Evolutionary conservation across 352 stramenopile genomes (phyloP), one percentile per base, ranked within the genome.

Genomic region (Peronospora belbahrii): DNA sequence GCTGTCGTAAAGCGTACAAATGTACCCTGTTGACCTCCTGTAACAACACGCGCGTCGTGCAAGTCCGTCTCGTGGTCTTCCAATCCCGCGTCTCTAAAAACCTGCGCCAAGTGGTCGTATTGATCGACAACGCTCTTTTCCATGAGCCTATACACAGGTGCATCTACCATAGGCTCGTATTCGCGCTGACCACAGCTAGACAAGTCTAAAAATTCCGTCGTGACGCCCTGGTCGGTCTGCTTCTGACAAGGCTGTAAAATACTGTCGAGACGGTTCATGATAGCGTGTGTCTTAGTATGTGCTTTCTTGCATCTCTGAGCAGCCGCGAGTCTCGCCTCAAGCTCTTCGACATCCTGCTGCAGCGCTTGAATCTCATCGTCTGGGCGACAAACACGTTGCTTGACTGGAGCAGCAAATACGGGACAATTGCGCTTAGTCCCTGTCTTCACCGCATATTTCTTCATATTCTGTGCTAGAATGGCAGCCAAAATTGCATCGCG

Each of bases 1-100:
- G 62, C 46, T 3, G 46, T 62, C 27, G 55, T 42, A 46, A 67
- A 71, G 14, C 50, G 59, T 33, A 71, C 42, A n/a, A 62, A 67
- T 13, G 62, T 48, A n/a, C 62, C 53, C n/a, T 60, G 42, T 11
- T 54, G 31, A 4, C 34, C 42, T 4, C 42, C 41, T 1, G 48
- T 56, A 18, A 67, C 53, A 13, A 71, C 62, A 2, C 18, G 34
- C 7, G 45, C 50, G 18, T 59, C 48, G 15, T 35, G 31, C 2
- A 48, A 39, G 36, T 65, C 48, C 13, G 33, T 56, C 36, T 48
- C 48, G 23, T 10, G 47, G 6, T 58, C 43, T 7, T 44, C 25
- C 7, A 71, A 53, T 17, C 58, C 62, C 3, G 59, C 62, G n/a
- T 56, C 42, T n/a, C 6, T 30, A 33, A 71, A 62, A 19, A 71